Conservation (phyloP, 345 rosid genomes). For the Ceriops zippeliana region DNA sequence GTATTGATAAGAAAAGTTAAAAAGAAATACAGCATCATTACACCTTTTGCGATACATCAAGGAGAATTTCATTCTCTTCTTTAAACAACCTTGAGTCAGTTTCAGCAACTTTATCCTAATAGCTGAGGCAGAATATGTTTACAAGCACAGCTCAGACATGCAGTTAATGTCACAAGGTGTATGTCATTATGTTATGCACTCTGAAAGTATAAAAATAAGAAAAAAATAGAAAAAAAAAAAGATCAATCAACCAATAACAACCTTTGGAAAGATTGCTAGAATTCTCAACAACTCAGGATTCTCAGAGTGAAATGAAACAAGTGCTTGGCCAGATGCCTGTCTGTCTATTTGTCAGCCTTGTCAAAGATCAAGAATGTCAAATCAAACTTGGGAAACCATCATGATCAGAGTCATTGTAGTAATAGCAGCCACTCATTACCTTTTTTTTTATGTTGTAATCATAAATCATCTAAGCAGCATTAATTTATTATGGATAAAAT, state of each 20-base stretch:
- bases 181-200: slow-evolving; percentile 60
- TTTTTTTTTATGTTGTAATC: too few relatives aligned
- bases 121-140: slow-evolving; percentile 73
- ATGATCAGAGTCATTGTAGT: slow-evolving; percentile 1
- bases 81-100: slow-evolving; percentile 82
- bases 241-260: not conserved
- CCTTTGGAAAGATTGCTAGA: slow-evolving; percentile 7
- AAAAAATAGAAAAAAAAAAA: not conserved
- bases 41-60: slow-evolving; percentile 84
- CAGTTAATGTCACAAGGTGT: slow-evolving; percentile 66
- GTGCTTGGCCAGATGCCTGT: slow-evolving; percentile 90
- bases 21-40: not conserved
- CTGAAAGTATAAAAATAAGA: slow-evolving; percentile 35
- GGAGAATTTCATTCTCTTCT: slow-evolving; percentile 88
- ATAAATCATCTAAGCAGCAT: too few relatives aligned
- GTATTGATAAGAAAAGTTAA: not conserved
- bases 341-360: slow-evolving; percentile 90
- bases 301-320: slow-evolving; percentile 76
- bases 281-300: slow-evolving; percentile 58
- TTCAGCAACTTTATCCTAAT: slow-evolving; percentile 93
- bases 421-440: not conserved
- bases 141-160: slow-evolving; percentile 81
- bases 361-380: slow-evolving; percentile 87
- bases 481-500: too few relatives aligned
- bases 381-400: slow-evolving; percentile 64